These are phyloP conservation scores for Claviceps monticola DNA, from an alignment of 2,329 filamentous ascomycete species.

Conservation along the genomic window DNA sequence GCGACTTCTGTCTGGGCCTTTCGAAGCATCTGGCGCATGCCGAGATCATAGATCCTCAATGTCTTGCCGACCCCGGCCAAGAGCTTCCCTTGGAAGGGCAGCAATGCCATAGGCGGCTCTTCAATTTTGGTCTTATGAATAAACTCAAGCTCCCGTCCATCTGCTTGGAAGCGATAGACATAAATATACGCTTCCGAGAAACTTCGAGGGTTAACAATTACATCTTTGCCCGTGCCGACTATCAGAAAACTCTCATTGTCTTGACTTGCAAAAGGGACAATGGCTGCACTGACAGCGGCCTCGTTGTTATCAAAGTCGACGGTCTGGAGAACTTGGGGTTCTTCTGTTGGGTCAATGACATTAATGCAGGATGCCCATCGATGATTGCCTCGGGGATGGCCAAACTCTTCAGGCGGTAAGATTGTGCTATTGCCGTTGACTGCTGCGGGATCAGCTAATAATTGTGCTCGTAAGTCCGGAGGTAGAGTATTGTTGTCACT, in stretches of 20 bases:
- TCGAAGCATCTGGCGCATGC: constrained; percentile 80
- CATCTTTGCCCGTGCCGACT: constrained; percentile 86
- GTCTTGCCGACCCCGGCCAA: constrained; percentile 74
- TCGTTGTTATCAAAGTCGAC: constrained; percentile 83
- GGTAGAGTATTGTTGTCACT: constrained; percentile 85
- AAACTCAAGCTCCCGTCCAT: constrained; percentile 80
- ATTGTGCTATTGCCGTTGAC: constrained; percentile 60
- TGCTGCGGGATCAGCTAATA: constrained; percentile 57
- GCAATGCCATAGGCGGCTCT: constrained; percentile 74
- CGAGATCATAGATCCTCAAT: constrained; percentile 80
- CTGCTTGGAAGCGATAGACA: constrained; percentile 78
- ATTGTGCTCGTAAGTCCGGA: constrained; percentile 57
- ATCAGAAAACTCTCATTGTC: constrained; percentile 84
- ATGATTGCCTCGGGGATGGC: constrained; percentile 67
- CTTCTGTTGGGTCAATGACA: constrained; percentile 73
- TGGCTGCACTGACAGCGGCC: constrained; percentile 72
- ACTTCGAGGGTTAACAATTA: constrained; percentile 63
- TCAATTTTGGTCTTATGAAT: constrained; percentile 94
- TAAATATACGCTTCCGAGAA: constrained; percentile 75
- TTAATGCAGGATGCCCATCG: constrained; percentile 96
- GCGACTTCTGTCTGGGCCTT: constrained; percentile 76
- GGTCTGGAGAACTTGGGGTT: constrained; percentile 55
- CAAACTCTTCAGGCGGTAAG: constrained; percentile 71
- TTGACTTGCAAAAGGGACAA: constrained; percentile 76
- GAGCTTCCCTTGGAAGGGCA: constrained; percentile 85